Conservation (phyloP, 352 stramenopile genomes). For the Globisporangium middletonii region DNA sequence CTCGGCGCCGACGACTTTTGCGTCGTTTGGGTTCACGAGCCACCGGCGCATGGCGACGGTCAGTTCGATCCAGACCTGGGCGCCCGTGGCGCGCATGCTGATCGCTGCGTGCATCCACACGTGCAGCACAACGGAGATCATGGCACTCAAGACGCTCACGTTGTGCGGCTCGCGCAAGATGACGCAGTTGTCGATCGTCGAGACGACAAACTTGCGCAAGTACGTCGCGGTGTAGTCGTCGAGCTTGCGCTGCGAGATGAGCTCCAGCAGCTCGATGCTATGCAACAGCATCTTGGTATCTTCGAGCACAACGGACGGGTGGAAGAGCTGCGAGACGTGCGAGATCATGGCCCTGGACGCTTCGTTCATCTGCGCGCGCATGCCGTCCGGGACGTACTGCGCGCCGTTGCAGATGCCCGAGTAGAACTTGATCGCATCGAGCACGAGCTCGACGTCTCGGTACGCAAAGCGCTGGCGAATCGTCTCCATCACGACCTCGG, state of each 20-base stretch:
- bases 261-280: conserved; percentile 81
- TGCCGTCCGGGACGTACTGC: conserved; percentile 71
- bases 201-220: conserved; percentile 83
- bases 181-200: conserved; percentile 73
- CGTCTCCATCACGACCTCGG: conserved; percentile 84
- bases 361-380: conserved; percentile 81
- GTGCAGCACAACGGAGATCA: conserved; percentile 78
- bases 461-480: conserved; percentile 84
- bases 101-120: conserved; percentile 84
- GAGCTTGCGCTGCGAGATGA: conserved; percentile 73
- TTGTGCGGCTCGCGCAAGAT: conserved; percentile 68
- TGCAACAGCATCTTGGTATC: conserved; percentile 81
- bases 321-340: conserved; percentile 84
- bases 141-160: conserved; percentile 52
- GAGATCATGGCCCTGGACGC: conserved; percentile 81
- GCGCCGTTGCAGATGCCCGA: conserved; percentile 67
- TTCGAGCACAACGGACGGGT: conserved; percentile 77
- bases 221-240: conserved; percentile 85
- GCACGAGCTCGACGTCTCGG: conserved; percentile 73
- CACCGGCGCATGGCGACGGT: conserved; percentile 74
- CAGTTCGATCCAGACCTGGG: conserved; percentile 78
- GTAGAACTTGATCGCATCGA: conserved; percentile 88
- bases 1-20: conserved; percentile 53
- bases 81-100: conserved; percentile 39
- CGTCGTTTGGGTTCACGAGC: conserved; percentile 57